phyloP scores from a whole-genome alignment of 139 green algal genomes.

The Trebouxia sp. region DNA sequence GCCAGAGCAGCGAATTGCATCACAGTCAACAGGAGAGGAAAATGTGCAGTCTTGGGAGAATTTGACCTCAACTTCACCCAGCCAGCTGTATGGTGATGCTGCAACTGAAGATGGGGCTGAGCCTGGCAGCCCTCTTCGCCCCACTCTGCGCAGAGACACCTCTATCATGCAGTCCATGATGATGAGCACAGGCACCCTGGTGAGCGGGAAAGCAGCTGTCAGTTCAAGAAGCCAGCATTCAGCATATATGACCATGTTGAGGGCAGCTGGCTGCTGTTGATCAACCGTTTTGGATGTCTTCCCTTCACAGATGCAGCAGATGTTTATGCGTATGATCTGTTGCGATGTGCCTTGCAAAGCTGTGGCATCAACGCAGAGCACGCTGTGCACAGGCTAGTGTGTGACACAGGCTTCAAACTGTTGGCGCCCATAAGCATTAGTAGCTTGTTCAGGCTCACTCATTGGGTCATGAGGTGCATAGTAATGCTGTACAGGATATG shows the following conservation, averaged over 20 bases:
- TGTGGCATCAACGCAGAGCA: too few relatives aligned
- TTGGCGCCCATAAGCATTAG: too few relatives aligned
- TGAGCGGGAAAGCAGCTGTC: neutral
- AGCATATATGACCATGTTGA: too few relatives aligned
- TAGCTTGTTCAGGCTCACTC: too few relatives aligned
- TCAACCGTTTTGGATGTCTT: neutral
- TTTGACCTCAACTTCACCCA: conserved; percentile 29
- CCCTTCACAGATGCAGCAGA: too few relatives aligned
- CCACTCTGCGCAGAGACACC: conserved; percentile 3
- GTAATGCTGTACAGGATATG: conserved; percentile 10
- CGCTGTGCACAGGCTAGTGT: too few relatives aligned
- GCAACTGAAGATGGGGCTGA: neutral
- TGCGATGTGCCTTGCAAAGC: too few relatives aligned
- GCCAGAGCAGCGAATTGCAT: neutral
- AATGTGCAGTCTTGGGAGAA: conserved; percentile 27
- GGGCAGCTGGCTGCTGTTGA: neutral
- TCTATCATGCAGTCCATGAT: conserved; percentile 18
- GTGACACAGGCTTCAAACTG: too few relatives aligned
- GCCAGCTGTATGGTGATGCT: neutral
- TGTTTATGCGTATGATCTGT: too few relatives aligned
- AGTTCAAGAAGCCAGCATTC: too few relatives aligned
- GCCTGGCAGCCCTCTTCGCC: conserved; percentile 18
- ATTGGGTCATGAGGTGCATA: neutral
- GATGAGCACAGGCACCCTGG: conserved; percentile 17
- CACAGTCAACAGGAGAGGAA: conserved; percentile 17